Evolutionary conservation across 2,329 filamentous ascomycete species (phyloP).

Genomic region (Pezicula rhizophila): DNA sequence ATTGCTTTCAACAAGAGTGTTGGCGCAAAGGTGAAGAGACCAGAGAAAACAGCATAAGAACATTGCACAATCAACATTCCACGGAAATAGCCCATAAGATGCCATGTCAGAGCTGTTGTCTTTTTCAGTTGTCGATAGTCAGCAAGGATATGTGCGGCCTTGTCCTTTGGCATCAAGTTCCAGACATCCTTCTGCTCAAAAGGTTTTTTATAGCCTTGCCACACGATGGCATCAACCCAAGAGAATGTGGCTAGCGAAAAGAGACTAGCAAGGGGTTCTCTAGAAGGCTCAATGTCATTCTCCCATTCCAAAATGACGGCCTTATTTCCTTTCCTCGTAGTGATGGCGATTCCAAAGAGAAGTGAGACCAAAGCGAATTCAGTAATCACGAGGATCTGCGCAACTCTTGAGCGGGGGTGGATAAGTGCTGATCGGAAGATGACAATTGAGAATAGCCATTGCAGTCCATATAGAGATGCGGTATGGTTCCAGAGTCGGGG

Average conservation of each 20-base stretch:
- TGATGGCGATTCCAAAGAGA: constrained; percentile 69
- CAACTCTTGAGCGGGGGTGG: constrained; percentile 59
- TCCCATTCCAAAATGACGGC: constrained; percentile 84
- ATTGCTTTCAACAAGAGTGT: constrained; percentile 89
- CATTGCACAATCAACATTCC: constrained; percentile 70
- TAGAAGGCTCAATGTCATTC: constrained; percentile 78
- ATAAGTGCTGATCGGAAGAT: constrained; percentile 83
- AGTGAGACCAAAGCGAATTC: constrained; percentile 72
- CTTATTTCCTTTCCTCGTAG: constrained; percentile 87
- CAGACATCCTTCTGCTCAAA: constrained; percentile 82
- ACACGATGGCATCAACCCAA: constrained; percentile 87
- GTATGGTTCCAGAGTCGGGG: constrained; percentile 90
- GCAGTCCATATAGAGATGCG: constrained; percentile 70
- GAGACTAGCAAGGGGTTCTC: constrained; percentile 80
- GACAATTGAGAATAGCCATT: constrained; percentile 73
- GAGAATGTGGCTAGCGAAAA: constrained; percentile 82
- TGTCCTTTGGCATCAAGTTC: constrained; percentile 85
- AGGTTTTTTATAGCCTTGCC: constrained; percentile 79
- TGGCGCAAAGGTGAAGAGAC: constrained; percentile 82
- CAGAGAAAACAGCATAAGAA: constrained; percentile 70
- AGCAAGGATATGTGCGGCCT: constrained; percentile 72
- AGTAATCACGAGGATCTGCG: constrained; percentile 59
- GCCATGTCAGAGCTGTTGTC: constrained; percentile 70
- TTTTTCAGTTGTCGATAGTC: constrained; percentile 83
- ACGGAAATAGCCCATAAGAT: constrained; percentile 81